Evolutionary conservation across 2,329 filamentous ascomycete species (phyloP).

Genomic region (Colletotrichum trifolii): DNA sequence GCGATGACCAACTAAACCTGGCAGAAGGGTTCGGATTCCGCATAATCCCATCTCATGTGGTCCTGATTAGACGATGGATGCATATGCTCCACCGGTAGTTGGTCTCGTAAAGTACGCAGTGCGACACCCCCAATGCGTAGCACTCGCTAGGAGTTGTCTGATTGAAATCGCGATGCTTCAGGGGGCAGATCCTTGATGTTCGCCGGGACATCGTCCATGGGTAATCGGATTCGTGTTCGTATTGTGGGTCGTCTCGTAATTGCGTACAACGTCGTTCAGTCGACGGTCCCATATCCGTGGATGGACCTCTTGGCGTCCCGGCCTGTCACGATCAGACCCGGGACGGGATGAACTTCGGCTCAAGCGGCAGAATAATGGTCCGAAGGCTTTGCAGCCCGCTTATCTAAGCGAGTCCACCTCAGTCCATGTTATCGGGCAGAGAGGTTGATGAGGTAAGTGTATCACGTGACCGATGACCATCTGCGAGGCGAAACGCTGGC

Average conservation of each 20-base stretch:
- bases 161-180: conserved; percentile 6
- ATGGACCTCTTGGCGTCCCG: no score
- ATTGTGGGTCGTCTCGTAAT: conserved; percentile 19
- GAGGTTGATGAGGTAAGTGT: no score
- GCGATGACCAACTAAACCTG: no score
- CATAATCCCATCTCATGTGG: conserved; percentile 14
- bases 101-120: not conserved
- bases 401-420: no score
- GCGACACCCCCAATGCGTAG: not conserved
- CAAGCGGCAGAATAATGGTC: no score
- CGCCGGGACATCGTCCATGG: conserved; percentile 20
- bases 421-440: no score
- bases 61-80: conserved; percentile 6
- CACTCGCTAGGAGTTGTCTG: conserved; percentile 2
- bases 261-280: not conserved
- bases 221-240: conserved; percentile 29
- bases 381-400: no score
- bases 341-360: conserved; percentile 5
- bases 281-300: no score
- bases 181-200: conserved; percentile 26
- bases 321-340: no score
- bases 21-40: not conserved
- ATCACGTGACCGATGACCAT: no score
- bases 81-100: not conserved
- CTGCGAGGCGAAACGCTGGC: no score